Evolutionary conservation across 2,329 filamentous ascomycete genomes (phyloP), one percentile per base, ranked within the genome.

Genomic region (Biscogniauxia marginata): DNA sequence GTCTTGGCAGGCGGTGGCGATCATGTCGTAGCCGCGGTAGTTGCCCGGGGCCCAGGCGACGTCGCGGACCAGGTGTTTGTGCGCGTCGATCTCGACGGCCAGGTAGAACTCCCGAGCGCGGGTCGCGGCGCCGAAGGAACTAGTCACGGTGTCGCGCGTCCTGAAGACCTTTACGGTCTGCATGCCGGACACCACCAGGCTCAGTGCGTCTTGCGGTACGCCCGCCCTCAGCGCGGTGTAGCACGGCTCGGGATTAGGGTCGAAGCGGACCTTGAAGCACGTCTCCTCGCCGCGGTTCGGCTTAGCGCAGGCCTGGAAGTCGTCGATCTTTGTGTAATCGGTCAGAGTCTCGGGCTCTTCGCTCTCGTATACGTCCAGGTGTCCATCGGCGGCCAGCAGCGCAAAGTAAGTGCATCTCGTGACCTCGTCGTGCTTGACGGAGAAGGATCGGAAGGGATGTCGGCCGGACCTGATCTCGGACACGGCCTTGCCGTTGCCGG

Each of bases 1-100:
- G 70, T 99, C 95, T 72, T 96, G 96, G 70, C 91, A 95, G 2
- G 92, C 93, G 5, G 93, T 96, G 3, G 93, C 95, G 65, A 98
- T 83, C 55, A 93, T 83, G 71, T 99, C 95, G 71, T 91, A 93
- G 1, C 93, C 93, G 43, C 93, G 80, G 66, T 96, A 91, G 62
- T 92, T 96, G 11, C 92, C 93, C 49, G 92, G 89, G 1, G 93
- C 91, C 95, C 95, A 99, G 2, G 91, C 88, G 1, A 97, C 84
- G 70, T 97, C 93, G 49, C 93, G 83, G 6, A 97, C 89, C 43
- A 98, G 80, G 0, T 87, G 86, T 7, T 84, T 81, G 65, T 96
- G 90, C 1, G 86, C 86, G 24, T 79, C 79, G 16, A 98, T 77
- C 68, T 92, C 88, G 19, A 88, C 86, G 0, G 92, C 92, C 7